A percentile compares a stretch with the other conserved stretches of the same genome.
phyloP scores from a whole-genome alignment of 1,139 yeast genomes.

The Lodderomyces orthopsilosis region DNA sequence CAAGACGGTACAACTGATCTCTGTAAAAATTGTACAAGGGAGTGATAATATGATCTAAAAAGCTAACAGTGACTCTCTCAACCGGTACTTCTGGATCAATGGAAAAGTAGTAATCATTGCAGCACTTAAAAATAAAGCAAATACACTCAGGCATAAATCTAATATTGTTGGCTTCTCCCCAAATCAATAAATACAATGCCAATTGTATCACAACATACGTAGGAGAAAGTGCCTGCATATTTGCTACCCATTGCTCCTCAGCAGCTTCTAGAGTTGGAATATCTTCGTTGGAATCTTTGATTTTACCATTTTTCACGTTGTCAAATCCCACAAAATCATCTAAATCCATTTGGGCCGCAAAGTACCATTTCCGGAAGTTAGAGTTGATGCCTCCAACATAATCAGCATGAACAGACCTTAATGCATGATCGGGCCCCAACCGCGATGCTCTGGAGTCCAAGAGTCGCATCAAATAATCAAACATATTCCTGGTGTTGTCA shows the following conservation, averaged over 20 bases:
- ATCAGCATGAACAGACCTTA: constrained; percentile 63
- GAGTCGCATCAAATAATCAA: constrained; percentile 57
- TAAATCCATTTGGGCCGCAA: constrained; percentile 85
- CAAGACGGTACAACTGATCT: constrained; percentile 47
- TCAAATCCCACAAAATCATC: constrained; percentile 80
- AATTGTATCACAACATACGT: constrained; percentile 62
- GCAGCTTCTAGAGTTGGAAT: constrained; percentile 57
- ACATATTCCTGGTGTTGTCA: constrained; percentile 64
- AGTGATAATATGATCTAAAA: constrained; percentile 65
- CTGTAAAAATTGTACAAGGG: constrained; percentile 68
- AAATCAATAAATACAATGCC: constrained; percentile 66
- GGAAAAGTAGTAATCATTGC: constrained; percentile 63
- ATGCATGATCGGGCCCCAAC: constrained; percentile 52
- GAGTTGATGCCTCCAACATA: constrained; percentile 90
- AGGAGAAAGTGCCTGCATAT: constrained; percentile 55
- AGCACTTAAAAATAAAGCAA: constrained; percentile 76
- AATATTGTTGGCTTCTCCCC: constrained; percentile 89
- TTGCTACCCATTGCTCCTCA: constrained; percentile 70
- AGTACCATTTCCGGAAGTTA: constrained; percentile 93
- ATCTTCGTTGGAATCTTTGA: constrained; percentile 35
- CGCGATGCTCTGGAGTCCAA: constrained; percentile 72
- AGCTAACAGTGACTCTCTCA: constrained; percentile 27
- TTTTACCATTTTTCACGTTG: constrained; percentile 42
- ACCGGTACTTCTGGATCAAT: constrained; percentile 30
- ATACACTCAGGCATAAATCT: constrained; percentile 85